A percentile compares a stretch with the other conserved stretches of the same genome.
Conservation (phyloP, 257 asterid genomes). For the Jaltomata sinuosa region DNA sequence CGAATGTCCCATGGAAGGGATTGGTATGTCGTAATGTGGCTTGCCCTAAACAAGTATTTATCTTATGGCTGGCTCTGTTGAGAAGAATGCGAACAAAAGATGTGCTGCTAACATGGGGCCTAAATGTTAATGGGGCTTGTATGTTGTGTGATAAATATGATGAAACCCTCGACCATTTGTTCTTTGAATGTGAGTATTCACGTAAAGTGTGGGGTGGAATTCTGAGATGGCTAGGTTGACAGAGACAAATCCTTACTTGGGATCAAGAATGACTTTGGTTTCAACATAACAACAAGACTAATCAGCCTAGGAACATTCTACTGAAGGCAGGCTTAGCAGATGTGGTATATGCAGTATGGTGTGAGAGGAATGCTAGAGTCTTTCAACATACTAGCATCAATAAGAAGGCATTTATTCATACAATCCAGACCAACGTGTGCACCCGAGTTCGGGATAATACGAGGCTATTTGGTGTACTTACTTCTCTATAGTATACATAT, state of each 20-base stretch:
- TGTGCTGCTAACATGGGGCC: too few relatives aligned
- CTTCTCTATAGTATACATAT: background rate
- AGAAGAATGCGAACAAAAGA: too few relatives aligned
- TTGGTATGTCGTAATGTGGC: too few relatives aligned
- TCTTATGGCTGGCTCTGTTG: too few relatives aligned
- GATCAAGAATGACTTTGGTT: background rate
- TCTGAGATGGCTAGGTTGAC: background rate
- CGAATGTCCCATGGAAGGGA: too few relatives aligned
- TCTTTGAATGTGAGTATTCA: too few relatives aligned
- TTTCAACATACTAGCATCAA: background rate
- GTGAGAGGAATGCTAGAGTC: background rate
- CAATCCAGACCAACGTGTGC: background rate
- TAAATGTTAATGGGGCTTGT: too few relatives aligned
- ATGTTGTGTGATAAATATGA: too few relatives aligned
- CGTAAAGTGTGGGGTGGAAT: background rate
- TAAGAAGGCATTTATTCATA: background rate
- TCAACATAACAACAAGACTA: background rate
- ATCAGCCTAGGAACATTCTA: background rate
- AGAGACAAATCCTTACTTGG: background rate
- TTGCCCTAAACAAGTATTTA: too few relatives aligned
- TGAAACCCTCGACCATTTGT: too few relatives aligned
- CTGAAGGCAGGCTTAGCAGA: background rate
- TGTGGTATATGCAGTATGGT: background rate
- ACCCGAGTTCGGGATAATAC: background rate
- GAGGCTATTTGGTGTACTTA: background rate